Conservation (phyloP, 2,329 filamentous ascomycete genomes). For the Xylaria sp. region DNA sequence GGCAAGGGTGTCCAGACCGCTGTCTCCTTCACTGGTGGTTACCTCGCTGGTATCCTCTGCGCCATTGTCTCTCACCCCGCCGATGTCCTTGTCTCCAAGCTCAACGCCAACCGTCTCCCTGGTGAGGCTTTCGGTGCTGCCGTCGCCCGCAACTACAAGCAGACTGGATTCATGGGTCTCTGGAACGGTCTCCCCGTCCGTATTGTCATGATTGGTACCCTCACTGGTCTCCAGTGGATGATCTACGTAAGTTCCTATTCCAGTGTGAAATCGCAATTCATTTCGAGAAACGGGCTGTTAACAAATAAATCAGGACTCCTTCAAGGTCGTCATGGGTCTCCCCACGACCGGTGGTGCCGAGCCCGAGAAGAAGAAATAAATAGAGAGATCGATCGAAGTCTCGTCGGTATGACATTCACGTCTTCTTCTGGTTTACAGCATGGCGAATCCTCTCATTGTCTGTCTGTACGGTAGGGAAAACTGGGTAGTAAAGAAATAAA, state of each 20-base stretch:
- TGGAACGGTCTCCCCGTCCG: constrained; percentile 84
- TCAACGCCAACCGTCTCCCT: constrained; percentile 71
- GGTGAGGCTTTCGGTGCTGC: constrained; percentile 75
- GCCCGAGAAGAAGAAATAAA: constrained; percentile 45
- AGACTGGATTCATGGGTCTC: constrained; percentile 81
- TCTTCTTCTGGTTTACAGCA: neutral
- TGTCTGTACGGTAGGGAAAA: neutral
- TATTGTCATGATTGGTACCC: constrained; percentile 83
- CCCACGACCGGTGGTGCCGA: constrained; percentile 71
- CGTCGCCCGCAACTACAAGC: constrained; percentile 74
- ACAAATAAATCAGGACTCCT: constrained; percentile 56
- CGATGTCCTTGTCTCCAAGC: constrained; percentile 88
- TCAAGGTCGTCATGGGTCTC: constrained; percentile 85
- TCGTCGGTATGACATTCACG: neutral
- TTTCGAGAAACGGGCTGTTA: constrained; percentile 5
- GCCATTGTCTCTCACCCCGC: constrained; percentile 75
- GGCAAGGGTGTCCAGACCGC: constrained; percentile 75
- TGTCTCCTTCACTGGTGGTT: constrained; percentile 78
- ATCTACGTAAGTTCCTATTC: constrained; percentile 60
- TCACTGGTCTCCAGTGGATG: constrained; percentile 88
- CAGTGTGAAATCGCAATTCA: constrained; percentile 18
- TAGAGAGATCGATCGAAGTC: constrained; percentile 6
- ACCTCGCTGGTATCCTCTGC: constrained; percentile 82
- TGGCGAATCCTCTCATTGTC: neutral
- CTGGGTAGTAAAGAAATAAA: neutral